Conservation (phyloP, 306 rosid genomes). For the Rosa chinensis region DNA sequence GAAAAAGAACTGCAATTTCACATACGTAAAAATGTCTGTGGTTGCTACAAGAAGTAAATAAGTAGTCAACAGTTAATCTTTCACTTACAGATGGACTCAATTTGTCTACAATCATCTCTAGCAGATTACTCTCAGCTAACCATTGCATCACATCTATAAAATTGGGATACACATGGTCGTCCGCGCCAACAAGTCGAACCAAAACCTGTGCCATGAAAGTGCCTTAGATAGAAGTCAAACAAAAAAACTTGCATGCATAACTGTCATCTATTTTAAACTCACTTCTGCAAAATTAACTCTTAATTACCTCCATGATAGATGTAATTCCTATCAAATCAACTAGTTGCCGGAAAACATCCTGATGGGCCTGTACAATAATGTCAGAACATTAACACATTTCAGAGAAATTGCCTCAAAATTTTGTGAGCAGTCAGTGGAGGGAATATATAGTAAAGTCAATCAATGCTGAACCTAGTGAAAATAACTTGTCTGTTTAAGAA, state of each 20-base stretch:
- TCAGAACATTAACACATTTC: slow-evolving; percentile 20
- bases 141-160: slow-evolving; percentile 94
- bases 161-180: slow-evolving; percentile 93
- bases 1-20: neutral
- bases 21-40: neutral
- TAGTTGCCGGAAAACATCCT: slow-evolving; percentile 77
- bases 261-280: slow-evolving; percentile 2
- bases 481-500: neutral
- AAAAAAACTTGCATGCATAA: neutral
- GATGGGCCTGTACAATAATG: slow-evolving; percentile 69
- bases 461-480: neutral
- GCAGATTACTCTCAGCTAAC: slow-evolving; percentile 93
- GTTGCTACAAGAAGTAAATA: neutral
- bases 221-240: slow-evolving; percentile 32
- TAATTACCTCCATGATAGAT: slow-evolving; percentile 94
- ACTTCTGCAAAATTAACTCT: neutral
- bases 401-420: neutral
- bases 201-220: slow-evolving; percentile 64
- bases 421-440: neutral
- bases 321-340: slow-evolving; percentile 98
- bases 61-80: neutral
- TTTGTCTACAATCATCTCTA: slow-evolving; percentile 96
- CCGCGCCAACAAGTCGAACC: slow-evolving; percentile 91
- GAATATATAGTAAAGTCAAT: neutral
- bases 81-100: slow-evolving; percentile 83